A percentile compares a stretch with the other conserved stretches of the same genome.
phyloP scores from a whole-genome alignment of 495 filamentous ascomycete genomes.

The Annulohypoxylon maeteangense region DNA sequence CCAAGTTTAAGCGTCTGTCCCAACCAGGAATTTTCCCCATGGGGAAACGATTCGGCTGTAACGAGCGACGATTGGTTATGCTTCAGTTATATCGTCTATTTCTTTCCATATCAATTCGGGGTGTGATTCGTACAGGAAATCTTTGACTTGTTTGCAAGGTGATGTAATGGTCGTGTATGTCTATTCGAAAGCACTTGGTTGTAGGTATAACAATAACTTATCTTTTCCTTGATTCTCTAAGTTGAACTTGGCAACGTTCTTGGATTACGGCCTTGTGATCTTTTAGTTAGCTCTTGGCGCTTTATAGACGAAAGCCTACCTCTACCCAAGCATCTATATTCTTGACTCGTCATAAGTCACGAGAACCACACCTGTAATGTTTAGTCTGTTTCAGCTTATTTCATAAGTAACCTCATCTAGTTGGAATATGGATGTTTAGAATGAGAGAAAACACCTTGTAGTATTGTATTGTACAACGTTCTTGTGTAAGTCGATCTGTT shows the following conservation, averaged over 20 bases:
- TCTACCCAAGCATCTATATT: no score
- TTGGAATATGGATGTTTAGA: no score
- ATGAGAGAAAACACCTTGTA: background rate
- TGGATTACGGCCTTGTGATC: slow-evolving; percentile 10
- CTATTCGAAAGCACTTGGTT: background rate
- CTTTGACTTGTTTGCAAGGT: background rate
- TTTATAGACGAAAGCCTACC: background rate
- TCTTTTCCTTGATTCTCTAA: slow-evolving; percentile 4
- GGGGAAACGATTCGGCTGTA: background rate
- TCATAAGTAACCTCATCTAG: background rate
- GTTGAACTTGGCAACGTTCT: slow-evolving; percentile 18
- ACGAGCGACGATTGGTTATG: background rate
- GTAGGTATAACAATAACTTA: background rate
- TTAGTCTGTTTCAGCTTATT: background rate
- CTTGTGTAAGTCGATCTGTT: background rate
- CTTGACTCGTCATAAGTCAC: background rate
- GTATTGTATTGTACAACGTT: background rate
- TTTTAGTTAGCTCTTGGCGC: slow-evolving; percentile 3
- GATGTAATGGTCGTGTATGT: background rate
- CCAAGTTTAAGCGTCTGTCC: background rate
- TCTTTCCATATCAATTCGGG: background rate
- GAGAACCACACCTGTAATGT: background rate
- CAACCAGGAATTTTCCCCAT: slow-evolving; percentile 1
- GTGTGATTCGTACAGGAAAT: background rate
- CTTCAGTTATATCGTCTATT: background rate